These are phyloP conservation scores for Aphanomyces cochlioides DNA, from an alignment of 352 stramenopile genomes.

Conservation along the genomic window DNA sequence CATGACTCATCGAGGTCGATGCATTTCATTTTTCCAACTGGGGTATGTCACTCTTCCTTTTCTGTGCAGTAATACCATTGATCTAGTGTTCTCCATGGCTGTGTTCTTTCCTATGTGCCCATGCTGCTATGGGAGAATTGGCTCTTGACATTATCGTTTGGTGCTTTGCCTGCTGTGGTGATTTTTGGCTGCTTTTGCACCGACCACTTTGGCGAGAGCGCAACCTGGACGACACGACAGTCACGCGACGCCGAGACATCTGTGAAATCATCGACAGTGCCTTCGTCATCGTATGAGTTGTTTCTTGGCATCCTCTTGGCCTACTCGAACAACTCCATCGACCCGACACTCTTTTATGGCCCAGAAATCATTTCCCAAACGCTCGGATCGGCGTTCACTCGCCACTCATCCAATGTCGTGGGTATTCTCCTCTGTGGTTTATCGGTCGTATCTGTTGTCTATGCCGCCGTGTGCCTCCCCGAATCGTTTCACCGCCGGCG, in stretches of 20 bases:
- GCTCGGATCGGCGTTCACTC: slow-evolving; percentile 46
- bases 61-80: not conserved
- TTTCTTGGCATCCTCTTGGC: slow-evolving; percentile 70
- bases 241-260: slow-evolving; percentile 33
- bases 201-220: slow-evolving; percentile 68
- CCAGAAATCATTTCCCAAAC: slow-evolving; percentile 77
- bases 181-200: slow-evolving; percentile 71
- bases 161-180: slow-evolving; percentile 64
- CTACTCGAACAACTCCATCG: slow-evolving; percentile 86
- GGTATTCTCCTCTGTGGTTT: slow-evolving; percentile 65
- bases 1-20: slow-evolving; percentile 52
- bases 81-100: slow-evolving; percentile 69
- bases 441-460: slow-evolving; percentile 60
- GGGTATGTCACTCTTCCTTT: slow-evolving; percentile 41
- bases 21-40: slow-evolving; percentile 77
- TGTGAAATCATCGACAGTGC: not conserved
- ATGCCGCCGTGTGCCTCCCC: slow-evolving; percentile 66
- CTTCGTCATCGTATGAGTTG: slow-evolving; percentile 41
- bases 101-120: slow-evolving; percentile 72
- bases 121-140: slow-evolving; percentile 75
- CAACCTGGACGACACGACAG: slow-evolving; percentile 59
- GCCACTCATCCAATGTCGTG: slow-evolving; percentile 69
- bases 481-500: slow-evolving; percentile 57
- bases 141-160: slow-evolving; percentile 66
- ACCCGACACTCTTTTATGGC: slow-evolving; percentile 84